These are phyloP conservation scores for Puya raimondii DNA, from an alignment of 176 grass and related monocot species.

Conservation along the genomic window DNA sequence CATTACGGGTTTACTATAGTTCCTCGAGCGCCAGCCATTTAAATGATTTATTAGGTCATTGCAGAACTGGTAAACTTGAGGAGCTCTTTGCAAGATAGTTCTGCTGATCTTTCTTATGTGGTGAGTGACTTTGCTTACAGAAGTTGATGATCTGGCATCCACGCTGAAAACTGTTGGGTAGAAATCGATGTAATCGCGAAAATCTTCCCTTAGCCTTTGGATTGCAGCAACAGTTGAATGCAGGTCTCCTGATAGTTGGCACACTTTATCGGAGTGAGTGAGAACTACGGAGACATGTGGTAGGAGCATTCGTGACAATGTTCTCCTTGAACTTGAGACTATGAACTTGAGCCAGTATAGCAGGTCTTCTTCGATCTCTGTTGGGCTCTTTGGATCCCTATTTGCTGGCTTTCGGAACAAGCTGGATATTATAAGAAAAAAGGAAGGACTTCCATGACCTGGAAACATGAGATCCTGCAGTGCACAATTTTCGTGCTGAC, in stretches of 20 bases:
- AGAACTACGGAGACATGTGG: conserved; percentile 70
- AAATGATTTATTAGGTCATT: conserved; percentile 60
- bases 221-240: conserved; percentile 44
- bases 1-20: conserved; percentile 43
- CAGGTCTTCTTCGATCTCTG: conserved; percentile 70
- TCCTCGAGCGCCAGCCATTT: conserved; percentile 58
- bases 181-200: conserved; percentile 62
- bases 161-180: conserved; percentile 80
- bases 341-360: conserved; percentile 83
- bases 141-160: conserved; percentile 74
- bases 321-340: conserved; percentile 48
- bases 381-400: conserved; percentile 49
- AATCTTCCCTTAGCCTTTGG: conserved; percentile 75
- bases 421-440: conserved; percentile 74
- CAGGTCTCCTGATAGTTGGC: conserved; percentile 42
- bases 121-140: conserved; percentile 62
- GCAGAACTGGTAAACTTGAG: conserved; percentile 75
- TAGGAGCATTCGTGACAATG: conserved; percentile 30
- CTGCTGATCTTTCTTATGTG: conserved; percentile 53
- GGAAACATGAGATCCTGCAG: conserved; percentile 69
- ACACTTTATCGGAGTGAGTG: conserved; percentile 68
- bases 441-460: conserved; percentile 50
- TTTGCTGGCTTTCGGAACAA: conserved; percentile 46
- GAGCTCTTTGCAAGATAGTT: conserved; percentile 64
- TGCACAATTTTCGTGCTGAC: conserved; percentile 39